These are phyloP conservation scores for Colletotrichum australisinense DNA, from an alignment of 2,329 filamentous ascomycete genomes.

Conservation along the genomic window DNA sequence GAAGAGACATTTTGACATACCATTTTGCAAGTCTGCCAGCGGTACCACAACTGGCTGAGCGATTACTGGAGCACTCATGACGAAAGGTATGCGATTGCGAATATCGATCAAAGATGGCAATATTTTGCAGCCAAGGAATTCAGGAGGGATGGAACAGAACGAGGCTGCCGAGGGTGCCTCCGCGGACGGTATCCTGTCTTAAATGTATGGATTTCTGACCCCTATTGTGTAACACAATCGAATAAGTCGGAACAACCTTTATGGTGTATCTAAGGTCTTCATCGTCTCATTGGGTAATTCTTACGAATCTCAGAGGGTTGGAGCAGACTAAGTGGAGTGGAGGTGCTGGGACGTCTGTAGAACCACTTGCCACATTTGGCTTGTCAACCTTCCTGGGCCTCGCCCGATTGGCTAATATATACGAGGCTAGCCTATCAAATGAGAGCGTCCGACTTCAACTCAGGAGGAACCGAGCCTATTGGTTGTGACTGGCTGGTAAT, in stretches of 20 bases:
- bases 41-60: constrained; percentile 70
- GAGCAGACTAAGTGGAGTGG: neutral
- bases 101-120: neutral
- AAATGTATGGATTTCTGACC: neutral
- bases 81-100: neutral
- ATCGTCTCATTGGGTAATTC: neutral
- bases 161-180: neutral
- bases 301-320: neutral
- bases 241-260: neutral
- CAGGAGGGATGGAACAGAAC: neutral
- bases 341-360: neutral
- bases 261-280: neutral
- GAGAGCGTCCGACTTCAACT: neutral
- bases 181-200: neutral
- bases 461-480: neutral
- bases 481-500: neutral
- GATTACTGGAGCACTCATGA: constrained; percentile 41
- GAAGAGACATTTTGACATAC: constrained; percentile 48
- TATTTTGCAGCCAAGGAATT: neutral
- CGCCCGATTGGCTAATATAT: constrained; percentile 5
- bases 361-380: neutral
- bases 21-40: constrained; percentile 67
- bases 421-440: neutral
- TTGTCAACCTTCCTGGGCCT: neutral
- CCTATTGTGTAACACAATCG: neutral